Base-by-base conservation (phyloP, 495 filamentous ascomycete genomes). In the Cryomyces minteri region DNA sequence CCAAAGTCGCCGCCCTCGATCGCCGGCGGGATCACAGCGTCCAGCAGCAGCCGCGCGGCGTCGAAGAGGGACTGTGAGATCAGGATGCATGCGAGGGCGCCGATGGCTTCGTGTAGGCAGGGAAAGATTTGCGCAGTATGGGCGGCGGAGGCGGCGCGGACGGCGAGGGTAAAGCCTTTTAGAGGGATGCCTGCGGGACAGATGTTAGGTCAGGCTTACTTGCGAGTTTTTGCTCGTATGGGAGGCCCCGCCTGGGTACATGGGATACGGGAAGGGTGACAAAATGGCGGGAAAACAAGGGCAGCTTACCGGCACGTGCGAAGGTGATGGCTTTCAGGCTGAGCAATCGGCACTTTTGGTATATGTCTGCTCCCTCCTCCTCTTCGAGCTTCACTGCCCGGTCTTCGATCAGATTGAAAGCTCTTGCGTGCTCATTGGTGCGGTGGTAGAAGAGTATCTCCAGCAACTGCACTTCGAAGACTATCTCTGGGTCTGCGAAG, bases 101-200 rank as follows among this genome's bases (percentile, higher is more conserved):
- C 76, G 31, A 92, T 70, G 0, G 86, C 78, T 50, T 80, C 75
- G 77, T 87, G 93, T 12, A 95, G 68, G 32, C 70, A 71, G 2
- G 81, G 71, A 14, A 93, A 64, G 11, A 94, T 64, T 6, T 77
- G 68, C 2, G 82, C 73, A 36, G 79, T 70, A 68, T 80, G 76
- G 1, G 86, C 79, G 32, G 84, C 76, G 55, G 68, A 79, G 3
- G 84, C 82, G 2, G 88, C 90, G 18, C 84, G 71, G 54, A 95
- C 68, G 14, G 79, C 79, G 12, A 93, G 67, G 4, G 81, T 85
- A 56, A 95, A 90, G 1, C 82, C 90, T 50, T 79, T 80, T 47
- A 87, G 76, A 0, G 87, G 75, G 5, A 79, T 76, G 12, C 81
- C 82, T 18, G 45, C 71, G 70, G 55, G 70, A 70, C 18, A 25